These are phyloP conservation scores for Huiozyma naganishii DNA, from an alignment of 805 yeast species.

Conservation along the genomic window DNA sequence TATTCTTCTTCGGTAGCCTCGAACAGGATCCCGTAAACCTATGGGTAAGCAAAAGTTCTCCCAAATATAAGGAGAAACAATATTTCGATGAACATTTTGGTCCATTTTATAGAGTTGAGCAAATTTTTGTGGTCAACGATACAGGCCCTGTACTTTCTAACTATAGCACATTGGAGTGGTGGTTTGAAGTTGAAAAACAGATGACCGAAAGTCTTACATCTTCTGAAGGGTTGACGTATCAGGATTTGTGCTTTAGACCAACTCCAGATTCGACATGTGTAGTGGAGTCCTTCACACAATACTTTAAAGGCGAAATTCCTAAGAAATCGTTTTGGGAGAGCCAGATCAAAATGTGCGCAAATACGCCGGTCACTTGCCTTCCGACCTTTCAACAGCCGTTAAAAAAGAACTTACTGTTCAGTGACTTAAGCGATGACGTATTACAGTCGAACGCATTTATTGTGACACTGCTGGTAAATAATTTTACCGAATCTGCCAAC, in stretches of 20 bases:
- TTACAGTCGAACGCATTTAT: slow-evolving; percentile 62
- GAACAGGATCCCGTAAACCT: slow-evolving; percentile 74
- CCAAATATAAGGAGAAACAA: slow-evolving; percentile 54
- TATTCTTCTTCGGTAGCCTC: slow-evolving; percentile 40
- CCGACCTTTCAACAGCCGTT: slow-evolving; percentile 90
- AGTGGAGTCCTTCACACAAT: slow-evolving; percentile 81
- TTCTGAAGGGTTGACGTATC: slow-evolving; percentile 30
- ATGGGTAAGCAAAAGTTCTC: slow-evolving; percentile 81
- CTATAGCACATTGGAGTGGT: slow-evolving; percentile 72
- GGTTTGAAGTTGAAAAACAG: slow-evolving; percentile 69
- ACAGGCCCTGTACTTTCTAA: slow-evolving; percentile 53
- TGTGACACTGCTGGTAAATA: slow-evolving; percentile 59
- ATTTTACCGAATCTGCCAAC: slow-evolving; percentile 34
- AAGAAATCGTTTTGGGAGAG: slow-evolving; percentile 39
- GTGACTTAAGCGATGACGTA: slow-evolving; percentile 36
- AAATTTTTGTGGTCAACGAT: slow-evolving; percentile 60
- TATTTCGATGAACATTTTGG: slow-evolving; percentile 77
- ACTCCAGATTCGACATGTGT: slow-evolving; percentile 64
- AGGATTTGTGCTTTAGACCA: slow-evolving; percentile 78
- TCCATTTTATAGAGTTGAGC: slow-evolving; percentile 84
- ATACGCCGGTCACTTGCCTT: slow-evolving; percentile 78
- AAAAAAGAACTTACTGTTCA: slow-evolving; percentile 60
- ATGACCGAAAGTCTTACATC: slow-evolving; percentile 29
- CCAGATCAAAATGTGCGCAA: slow-evolving; percentile 49
- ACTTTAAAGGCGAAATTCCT: slow-evolving; percentile 59